Evolutionary conservation across 2,329 filamentous ascomycete genomes (phyloP).

Genomic region (Rutstroemia sydowiana): DNA sequence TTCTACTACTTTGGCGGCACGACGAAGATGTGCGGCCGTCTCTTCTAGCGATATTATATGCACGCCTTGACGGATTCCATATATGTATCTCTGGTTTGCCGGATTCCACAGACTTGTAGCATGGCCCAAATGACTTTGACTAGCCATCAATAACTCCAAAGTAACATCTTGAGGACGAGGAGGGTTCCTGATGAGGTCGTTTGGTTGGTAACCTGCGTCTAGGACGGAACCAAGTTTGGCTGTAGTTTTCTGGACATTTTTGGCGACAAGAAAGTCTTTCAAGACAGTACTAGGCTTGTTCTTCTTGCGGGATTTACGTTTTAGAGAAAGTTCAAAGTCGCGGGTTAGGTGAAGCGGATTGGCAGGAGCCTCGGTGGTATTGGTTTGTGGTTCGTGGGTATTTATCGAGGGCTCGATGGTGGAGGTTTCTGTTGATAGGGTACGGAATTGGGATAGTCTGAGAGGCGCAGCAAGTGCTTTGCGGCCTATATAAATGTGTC

Average conservation of each 20-base stretch:
- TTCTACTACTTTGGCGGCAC: conserved; percentile 85
- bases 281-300: conserved; percentile 6
- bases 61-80: conserved; percentile 77
- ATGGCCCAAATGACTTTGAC: conserved; percentile 85
- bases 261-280: conserved; percentile 17
- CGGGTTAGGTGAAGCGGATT: conserved; percentile 19
- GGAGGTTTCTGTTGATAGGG: conserved; percentile 29
- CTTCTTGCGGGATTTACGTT: background rate
- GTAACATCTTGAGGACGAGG: conserved; percentile 74
- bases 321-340: conserved; percentile 12
- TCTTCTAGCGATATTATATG: conserved; percentile 91
- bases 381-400: conserved; percentile 11
- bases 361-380: conserved; percentile 19
- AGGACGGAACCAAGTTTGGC: conserved; percentile 42
- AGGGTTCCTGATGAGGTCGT: conserved; percentile 61
- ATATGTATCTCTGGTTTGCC: conserved; percentile 88
- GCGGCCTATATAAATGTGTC: conserved; percentile 38
- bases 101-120: conserved; percentile 90
- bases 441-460: conserved; percentile 33
- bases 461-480: conserved; percentile 42
- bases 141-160: conserved; percentile 82
- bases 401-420: conserved; percentile 12
- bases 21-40: conserved; percentile 82
- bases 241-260: conserved; percentile 38
- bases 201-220: conserved; percentile 54